Evolutionary conservation across 495 filamentous ascomycete genomes (phyloP).

Genomic region (Aspergillus hancockii): DNA sequence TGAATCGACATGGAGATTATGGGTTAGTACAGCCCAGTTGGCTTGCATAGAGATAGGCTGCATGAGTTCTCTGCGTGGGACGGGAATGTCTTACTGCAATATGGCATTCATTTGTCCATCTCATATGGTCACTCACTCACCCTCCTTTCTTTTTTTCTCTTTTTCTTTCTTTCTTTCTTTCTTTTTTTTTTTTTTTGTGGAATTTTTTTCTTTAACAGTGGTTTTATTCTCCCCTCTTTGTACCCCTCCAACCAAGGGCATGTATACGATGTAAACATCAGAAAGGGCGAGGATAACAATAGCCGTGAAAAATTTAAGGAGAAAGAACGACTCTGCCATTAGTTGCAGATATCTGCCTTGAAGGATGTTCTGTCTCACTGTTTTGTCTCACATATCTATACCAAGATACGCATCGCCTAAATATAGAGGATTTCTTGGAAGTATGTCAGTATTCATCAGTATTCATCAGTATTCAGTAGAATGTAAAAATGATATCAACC

Average conservation of each 20-base stretch:
- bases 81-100: no score
- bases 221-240: background rate
- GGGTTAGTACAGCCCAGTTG: constrained; percentile 8
- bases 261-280: background rate
- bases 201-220: no score
- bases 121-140: background rate
- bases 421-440: background rate
- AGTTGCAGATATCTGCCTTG: background rate
- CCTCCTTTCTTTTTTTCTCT: no score
- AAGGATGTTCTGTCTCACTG: background rate
- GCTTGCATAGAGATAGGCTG: background rate
- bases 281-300: background rate
- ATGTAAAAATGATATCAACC: background rate
- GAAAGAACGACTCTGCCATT: constrained; percentile 8
- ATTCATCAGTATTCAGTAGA: background rate
- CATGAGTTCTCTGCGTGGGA: background rate
- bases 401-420: background rate
- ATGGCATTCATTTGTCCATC: background rate
- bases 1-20: constrained; percentile 22
- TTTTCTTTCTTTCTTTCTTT: background rate
- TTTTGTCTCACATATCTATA: background rate
- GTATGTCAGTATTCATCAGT: background rate
- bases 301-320: background rate
- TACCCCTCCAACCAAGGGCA: background rate
- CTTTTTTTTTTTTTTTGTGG: constrained; percentile 2